Conservation (phyloP, 2,329 filamentous ascomycete genomes). For the Blastomyces gilchristii region DNA sequence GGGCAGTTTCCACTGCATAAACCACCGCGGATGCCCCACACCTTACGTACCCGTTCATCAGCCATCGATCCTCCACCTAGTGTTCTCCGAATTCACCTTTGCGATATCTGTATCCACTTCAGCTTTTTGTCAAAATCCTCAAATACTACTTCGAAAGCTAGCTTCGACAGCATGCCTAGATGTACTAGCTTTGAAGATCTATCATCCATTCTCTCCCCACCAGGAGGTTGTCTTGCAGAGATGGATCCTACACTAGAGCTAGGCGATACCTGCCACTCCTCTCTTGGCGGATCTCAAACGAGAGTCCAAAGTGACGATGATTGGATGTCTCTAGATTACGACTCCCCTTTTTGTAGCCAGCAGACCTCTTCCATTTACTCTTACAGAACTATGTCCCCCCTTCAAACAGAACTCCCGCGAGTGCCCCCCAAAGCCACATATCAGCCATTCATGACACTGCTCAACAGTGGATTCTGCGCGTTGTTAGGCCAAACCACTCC, state of each 20-base stretch:
- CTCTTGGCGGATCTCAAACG: slow-evolving; percentile 2
- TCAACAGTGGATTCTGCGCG: slow-evolving; percentile 21
- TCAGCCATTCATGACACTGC: slow-evolving; percentile 15
- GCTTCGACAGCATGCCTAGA: background rate
- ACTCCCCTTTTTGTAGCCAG: slow-evolving; percentile 16
- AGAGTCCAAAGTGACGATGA: background rate
- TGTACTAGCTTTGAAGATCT: slow-evolving; percentile 4
- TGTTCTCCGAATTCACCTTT: slow-evolving; percentile 8
- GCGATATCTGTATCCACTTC: slow-evolving; percentile 10
- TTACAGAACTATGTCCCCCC: background rate
- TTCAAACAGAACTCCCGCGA: background rate
- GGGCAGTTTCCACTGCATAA: background rate
- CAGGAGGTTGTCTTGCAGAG: background rate
- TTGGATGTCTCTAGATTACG: slow-evolving; percentile 12
- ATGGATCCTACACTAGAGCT: no score
- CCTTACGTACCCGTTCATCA: slow-evolving; percentile 2
- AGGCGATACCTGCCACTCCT: background rate
- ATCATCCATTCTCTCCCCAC: background rate
- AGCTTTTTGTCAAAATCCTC: slow-evolving; percentile 3
- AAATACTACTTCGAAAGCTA: background rate
- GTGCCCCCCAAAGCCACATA: background rate
- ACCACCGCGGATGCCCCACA: slow-evolving; percentile 3
- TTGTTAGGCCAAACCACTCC: slow-evolving; percentile 14
- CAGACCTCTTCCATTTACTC: slow-evolving; percentile 4
- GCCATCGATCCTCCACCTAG: slow-evolving; percentile 11